phyloP scores from a whole-genome alignment of 208 protist genomes.

The Leishmania amazonensis region DNA sequence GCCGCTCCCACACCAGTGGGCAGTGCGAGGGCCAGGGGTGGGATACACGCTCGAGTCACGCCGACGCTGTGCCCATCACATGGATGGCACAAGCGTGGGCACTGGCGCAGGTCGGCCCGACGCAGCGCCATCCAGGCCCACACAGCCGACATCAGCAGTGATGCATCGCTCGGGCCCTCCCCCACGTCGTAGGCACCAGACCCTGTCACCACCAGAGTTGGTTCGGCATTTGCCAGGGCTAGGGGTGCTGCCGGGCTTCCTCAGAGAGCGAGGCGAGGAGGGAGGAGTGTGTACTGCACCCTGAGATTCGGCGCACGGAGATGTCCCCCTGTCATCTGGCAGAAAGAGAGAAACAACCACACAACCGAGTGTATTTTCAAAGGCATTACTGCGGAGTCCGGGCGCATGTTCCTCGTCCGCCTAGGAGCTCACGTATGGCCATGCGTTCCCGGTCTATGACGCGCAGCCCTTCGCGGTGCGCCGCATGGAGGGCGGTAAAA shows the following conservation, averaged over 20 bases:
- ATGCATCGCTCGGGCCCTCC: neutral
- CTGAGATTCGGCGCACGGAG: neutral
- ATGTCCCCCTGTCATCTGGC: neutral
- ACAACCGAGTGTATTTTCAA: too few species aligned
- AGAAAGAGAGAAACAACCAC: neutral
- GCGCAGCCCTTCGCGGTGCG: too few species aligned
- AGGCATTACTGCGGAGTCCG: too few species aligned
- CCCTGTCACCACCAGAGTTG: neutral
- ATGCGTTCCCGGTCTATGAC: neutral
- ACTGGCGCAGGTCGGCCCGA: neutral
- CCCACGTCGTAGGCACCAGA: neutral
- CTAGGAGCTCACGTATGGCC: too few species aligned
- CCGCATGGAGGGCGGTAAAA: conserved; percentile 32
- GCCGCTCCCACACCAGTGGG: neutral
- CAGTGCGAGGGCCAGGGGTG: neutral
- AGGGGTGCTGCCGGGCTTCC: neutral
- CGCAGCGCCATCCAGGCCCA: neutral
- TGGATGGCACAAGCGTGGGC: neutral
- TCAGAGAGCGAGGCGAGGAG: neutral
- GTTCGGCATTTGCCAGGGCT: neutral
- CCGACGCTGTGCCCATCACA: neutral
- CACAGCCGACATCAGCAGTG: neutral
- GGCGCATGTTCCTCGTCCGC: too few species aligned
- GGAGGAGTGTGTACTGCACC: neutral
- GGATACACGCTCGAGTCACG: neutral